Conservation (phyloP, 176 grass and related monocot genomes). For the Aegilops speltoides region DNA sequence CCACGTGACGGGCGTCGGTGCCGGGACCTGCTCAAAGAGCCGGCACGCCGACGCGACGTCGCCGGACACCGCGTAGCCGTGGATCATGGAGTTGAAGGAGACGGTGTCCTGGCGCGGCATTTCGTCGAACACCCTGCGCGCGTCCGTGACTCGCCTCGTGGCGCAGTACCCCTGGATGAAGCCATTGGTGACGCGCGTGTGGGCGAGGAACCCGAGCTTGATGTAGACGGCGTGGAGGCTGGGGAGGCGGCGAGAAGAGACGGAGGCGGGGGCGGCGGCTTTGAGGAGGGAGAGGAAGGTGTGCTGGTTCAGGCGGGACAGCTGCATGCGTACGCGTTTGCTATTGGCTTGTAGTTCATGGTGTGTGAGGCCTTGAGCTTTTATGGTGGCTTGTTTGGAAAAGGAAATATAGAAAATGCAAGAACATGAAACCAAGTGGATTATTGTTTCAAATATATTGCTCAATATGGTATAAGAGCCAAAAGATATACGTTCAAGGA, state of each 20-base stretch:
- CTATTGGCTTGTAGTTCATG: neutral
- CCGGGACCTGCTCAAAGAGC: neutral
- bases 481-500: no score
- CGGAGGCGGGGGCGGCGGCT: neutral
- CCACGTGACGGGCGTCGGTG: neutral
- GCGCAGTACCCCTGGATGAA: neutral
- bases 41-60: neutral
- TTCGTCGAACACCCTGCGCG: neutral
- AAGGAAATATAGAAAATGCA: neutral
- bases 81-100: slow-evolving; percentile 24
- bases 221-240: neutral
- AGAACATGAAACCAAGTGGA: neutral
- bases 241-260: neutral
- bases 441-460: no score
- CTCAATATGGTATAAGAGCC: no score
- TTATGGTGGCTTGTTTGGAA: neutral
- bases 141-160: neutral
- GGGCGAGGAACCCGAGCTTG: neutral
- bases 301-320: neutral
- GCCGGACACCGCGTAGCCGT: slow-evolving; percentile 9
- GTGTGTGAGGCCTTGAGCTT: neutral
- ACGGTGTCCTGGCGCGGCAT: neutral
- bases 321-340: neutral
- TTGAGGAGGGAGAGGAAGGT: neutral
- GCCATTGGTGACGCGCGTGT: neutral